Evolutionary conservation across 2,329 filamentous ascomycete species (phyloP), one percentile per base, ranked within the genome.

Genomic region (Xylaria sp.): DNA sequence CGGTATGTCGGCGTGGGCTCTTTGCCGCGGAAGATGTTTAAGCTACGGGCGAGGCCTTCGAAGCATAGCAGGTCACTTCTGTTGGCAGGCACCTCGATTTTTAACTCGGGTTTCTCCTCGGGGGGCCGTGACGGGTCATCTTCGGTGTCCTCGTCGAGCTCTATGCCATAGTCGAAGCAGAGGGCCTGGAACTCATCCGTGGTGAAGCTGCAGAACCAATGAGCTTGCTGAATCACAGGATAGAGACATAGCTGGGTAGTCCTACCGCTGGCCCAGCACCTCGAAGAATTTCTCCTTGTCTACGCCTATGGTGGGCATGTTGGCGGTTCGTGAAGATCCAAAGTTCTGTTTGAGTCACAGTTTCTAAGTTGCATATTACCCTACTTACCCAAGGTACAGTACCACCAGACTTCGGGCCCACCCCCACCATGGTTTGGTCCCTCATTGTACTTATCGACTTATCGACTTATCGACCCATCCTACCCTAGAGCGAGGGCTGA

Each of bases 111-210:
- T 30, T 53, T 63, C 57, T 71, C 71, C 10, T 72, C 63, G 13
- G 66, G 41, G 13, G 69, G 69, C 2, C 71, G 86, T 28, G 60
- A 61, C 72, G 93, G 89, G 66, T 88, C 86, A 76, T 93, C 86
- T 74, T 93, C 91, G 58, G 93, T 96, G 81, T 99, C 96, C 84
- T 98, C 95, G 83, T 99, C 96, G 74, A 99, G 88, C 82, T 99
- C 96, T 79, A 99, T 97, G 68, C 94, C 94, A 79, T 97, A 99
- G 77, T 99, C 95, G 87, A 99, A 99, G 82, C 96, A 98, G 75
- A 99, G 86, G 78, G 97, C 92, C 81, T 99, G 96, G 78, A 99
- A 99, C 78, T 97, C 93, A 76, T 97, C 89, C 72, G 93, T 96
- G 63, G 95, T 97, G 81, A 93, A 95, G 74, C 92, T 94, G 68